Base-by-base conservation (phyloP, 75 land plant species). In the Sequoiadendron giganteum region DNA sequence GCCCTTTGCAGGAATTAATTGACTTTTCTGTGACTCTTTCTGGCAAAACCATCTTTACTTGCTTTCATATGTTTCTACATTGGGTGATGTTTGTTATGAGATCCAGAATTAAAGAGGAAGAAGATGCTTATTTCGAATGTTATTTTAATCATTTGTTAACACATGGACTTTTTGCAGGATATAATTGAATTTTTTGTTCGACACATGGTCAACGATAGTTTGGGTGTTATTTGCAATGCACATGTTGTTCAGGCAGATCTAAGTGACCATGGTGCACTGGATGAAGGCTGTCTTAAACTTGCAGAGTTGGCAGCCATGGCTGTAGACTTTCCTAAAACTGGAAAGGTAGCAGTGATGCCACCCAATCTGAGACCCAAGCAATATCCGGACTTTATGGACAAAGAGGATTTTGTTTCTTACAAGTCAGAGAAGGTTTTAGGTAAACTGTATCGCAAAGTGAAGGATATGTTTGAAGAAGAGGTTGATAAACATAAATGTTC, bases 321-420 rank as follows among this genome's bases (percentile, higher is more conserved):
- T 10, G 99, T 98, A 25, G 99, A 98, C 87, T 95, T 91, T 84
- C 99, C 99, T 10, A 98, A 98, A 82, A 98, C 99, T 16, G 99
- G 99, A n/a, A 93, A 88, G 68, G 36, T 92, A 30, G 99, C 95
- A 43, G 89, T 85, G 16, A 93, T 97, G 97, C 99, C 98, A 2
- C 43, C 43, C 8, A 42, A 87, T 83, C 90, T 98, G n/a, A 94
- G 88, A 87, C 94, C 95, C 18, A 95, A 92, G 54, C 9, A 87
- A 28, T 98, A 95, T 80, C 99, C 99, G 5, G 99, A 98, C 85
- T 98, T 95, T 89, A 95, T 98, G 99, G 96, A 93, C 7, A 98
- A 98, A 85, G 91, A 89, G n/a, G 94, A 93, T 14, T 82, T 30
- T 19, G 88, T 85, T 83, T 83, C 94, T 11, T 98, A 98, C 87